A percentile compares a stretch with the other conserved stretches of the same genome.
Evolutionary conservation across 2,329 filamentous ascomycete species (phyloP).

Genomic region (Periglandula ipomoeae): DNA sequence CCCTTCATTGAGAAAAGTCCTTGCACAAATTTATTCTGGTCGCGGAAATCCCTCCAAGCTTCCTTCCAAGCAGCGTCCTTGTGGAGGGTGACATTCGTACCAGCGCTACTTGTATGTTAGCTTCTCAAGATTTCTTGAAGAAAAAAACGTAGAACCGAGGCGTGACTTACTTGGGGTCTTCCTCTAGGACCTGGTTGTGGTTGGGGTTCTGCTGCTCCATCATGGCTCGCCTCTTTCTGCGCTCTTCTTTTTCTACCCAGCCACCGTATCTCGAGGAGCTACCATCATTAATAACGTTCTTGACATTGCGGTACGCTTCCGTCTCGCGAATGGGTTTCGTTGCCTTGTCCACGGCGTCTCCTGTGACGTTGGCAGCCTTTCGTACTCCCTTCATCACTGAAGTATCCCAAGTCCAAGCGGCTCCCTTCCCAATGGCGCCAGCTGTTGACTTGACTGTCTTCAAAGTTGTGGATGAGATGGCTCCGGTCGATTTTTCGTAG

Average conservation of each 20-base stretch:
- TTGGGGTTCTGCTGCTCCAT: slow-evolving; percentile 53
- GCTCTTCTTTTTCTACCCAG: slow-evolving; percentile 94
- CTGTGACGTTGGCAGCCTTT: slow-evolving; percentile 76
- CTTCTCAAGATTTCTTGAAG: too few relatives aligned
- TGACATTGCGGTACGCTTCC: slow-evolving; percentile 88
- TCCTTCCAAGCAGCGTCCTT: slow-evolving; percentile 98
- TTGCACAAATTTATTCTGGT: slow-evolving; percentile 81
- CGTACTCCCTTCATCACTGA: slow-evolving; percentile 84
- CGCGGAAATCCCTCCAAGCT: slow-evolving; percentile 93
- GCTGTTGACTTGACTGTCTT: slow-evolving; percentile 80
- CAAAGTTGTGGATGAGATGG: slow-evolving; percentile 68
- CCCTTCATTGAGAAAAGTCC: slow-evolving; percentile 77
- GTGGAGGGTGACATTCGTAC: slow-evolving; percentile 88
- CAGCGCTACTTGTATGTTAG: slow-evolving; percentile 53
- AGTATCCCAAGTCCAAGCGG: slow-evolving; percentile 96
- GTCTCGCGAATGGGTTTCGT: slow-evolving; percentile 91
- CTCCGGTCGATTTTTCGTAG: slow-evolving; percentile 78
- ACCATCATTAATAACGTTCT: slow-evolving; percentile 93
- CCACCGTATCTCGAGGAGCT: slow-evolving; percentile 93
- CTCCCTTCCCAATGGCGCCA: slow-evolving; percentile 78
- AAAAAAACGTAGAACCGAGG: slow-evolving; percentile 23
- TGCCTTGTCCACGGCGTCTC: slow-evolving; percentile 83
- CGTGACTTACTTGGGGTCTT: slow-evolving; percentile 73
- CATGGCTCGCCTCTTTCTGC: slow-evolving; percentile 66
- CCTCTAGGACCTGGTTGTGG: slow-evolving; percentile 55